Conservation (phyloP, 192 early-diverging fungal species). For the Coemansia furcata region DNA sequence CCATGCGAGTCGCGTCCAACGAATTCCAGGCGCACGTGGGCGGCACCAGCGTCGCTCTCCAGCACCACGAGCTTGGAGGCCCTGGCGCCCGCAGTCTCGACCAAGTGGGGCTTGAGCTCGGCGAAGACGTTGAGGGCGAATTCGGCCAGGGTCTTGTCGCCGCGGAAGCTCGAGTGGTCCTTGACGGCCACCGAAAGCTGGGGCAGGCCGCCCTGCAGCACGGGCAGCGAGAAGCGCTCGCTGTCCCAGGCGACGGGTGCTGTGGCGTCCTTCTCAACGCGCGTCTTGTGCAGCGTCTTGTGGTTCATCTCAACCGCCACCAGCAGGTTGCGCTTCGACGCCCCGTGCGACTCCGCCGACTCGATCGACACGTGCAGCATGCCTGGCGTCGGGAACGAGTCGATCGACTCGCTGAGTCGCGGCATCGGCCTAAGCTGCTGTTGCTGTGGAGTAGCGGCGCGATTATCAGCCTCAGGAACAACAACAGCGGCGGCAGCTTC, state of each 20-base stretch:
- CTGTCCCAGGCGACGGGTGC: constrained; percentile 10
- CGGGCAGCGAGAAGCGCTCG: constrained; percentile 39
- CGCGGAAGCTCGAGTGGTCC: constrained; percentile 52
- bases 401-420: constrained; percentile 28
- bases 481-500: not conserved
- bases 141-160: constrained; percentile 43
- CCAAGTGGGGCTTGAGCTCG: constrained; percentile 32
- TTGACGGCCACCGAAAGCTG: constrained; percentile 27
- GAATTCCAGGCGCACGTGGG: constrained; percentile 25
- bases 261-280: constrained; percentile 37
- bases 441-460: constrained; percentile 4
- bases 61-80: constrained; percentile 1
- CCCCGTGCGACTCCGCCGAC: constrained; percentile 23
- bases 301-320: constrained; percentile 41
- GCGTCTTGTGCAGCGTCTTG: constrained; percentile 50
- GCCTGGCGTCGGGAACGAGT: constrained; percentile 33
- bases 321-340: constrained; percentile 33
- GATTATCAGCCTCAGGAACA: not conserved
- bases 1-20: constrained; percentile 9
- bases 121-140: constrained; percentile 28
- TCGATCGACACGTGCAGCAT: constrained; percentile 26
- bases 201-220: constrained; percentile 40
- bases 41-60: constrained; percentile 11
- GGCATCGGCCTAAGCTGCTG: constrained; percentile 17
- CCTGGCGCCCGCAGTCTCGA: constrained; percentile 16